A percentile compares a stretch with the other conserved stretches of the same genome.
Conservation (phyloP, 192 early-diverging fungal genomes). For the Backusella luteola region DNA sequence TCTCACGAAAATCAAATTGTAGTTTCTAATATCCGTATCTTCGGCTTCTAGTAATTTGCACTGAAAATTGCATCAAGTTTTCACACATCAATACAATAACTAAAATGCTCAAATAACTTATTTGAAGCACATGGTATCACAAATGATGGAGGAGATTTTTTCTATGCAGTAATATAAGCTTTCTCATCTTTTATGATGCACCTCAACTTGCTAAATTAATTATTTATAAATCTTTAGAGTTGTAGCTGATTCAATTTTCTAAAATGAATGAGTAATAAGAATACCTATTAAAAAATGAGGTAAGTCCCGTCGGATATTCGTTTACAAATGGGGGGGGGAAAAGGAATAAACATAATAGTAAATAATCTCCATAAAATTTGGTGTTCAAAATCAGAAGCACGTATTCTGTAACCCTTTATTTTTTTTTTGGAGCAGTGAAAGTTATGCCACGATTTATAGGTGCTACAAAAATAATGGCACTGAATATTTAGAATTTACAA, state of each 20-base stretch:
- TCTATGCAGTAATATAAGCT: slow-evolving; percentile 1
- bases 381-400: background rate
- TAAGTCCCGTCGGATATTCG: background rate
- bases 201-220: background rate
- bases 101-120: background rate
- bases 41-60: background rate
- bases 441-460: too few species aligned
- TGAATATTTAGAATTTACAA: too few species aligned
- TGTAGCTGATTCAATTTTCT: background rate
- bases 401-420: too few species aligned
- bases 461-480: too few species aligned
- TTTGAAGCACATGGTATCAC: slow-evolving; percentile 1
- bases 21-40: background rate
- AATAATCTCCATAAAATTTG: background rate
- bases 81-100: background rate
- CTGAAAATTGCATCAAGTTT: background rate
- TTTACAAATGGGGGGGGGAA: background rate
- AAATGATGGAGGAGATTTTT: background rate
- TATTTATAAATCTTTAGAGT: background rate
- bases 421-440: too few species aligned
- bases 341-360: background rate
- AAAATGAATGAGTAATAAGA: background rate
- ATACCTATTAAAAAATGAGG: background rate
- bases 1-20: background rate
- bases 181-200: background rate